Percentiles rank a stretch among this genome's conserved stretches.
Conservation (phyloP, 306 rosid species). For the Canavalia gladiata region DNA sequence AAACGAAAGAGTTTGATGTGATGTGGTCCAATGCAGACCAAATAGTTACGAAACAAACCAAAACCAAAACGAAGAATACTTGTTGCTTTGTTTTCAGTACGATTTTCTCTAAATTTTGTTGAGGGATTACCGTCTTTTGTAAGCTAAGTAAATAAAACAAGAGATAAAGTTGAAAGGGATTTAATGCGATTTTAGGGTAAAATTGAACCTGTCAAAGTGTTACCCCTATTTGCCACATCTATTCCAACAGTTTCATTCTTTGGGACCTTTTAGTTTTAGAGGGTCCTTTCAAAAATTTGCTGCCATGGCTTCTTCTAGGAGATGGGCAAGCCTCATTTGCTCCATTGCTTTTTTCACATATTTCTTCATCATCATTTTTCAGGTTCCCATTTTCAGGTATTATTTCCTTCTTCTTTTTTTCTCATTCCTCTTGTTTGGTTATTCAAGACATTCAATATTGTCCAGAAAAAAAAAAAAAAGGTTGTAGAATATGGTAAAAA, state of each 20-base stretch:
- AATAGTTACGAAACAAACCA: background rate
- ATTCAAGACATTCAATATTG: background rate
- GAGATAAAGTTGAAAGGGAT: background rate
- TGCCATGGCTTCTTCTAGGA: conserved; percentile 76
- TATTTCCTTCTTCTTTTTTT: background rate
- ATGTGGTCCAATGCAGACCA: background rate
- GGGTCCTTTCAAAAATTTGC: conserved; percentile 30
- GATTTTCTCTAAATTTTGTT: background rate
- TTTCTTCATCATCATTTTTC: conserved; percentile 77
- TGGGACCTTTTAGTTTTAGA: conserved; percentile 32
- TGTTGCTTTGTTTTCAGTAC: background rate
- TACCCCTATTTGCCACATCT: conserved; percentile 9
- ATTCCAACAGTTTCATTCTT: background rate
- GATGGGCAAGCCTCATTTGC: conserved; percentile 67
- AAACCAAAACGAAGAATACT: background rate
- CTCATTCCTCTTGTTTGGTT: background rate
- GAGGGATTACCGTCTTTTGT: background rate
- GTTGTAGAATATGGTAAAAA: background rate
- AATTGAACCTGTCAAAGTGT: conserved; percentile 35
- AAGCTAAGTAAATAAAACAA: background rate
- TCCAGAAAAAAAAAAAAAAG: background rate
- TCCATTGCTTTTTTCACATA: conserved; percentile 62
- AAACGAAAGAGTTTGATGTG: background rate
- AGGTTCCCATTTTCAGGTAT: conserved; percentile 93
- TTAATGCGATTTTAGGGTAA: conserved; percentile 37